Evolutionary conservation across 305 asterid genomes (phyloP).

Genomic region (Lippia alba): DNA sequence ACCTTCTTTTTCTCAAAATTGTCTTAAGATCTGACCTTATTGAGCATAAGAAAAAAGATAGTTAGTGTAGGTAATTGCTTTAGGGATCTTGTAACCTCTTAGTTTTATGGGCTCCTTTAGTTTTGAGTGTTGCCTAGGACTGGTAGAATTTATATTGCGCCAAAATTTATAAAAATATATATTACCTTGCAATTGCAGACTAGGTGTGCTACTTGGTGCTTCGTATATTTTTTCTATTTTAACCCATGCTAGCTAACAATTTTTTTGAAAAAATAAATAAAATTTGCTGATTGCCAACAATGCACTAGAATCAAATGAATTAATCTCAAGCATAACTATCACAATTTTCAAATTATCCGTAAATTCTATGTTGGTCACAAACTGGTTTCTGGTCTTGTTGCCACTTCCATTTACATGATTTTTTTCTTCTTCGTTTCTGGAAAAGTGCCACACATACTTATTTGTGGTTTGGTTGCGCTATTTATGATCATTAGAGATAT

Average conservation of each 20-base stretch:
- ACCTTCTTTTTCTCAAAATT: conserved; percentile 14
- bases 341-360: neutral
- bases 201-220: conserved; percentile 12
- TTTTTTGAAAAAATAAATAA: neutral
- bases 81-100: conserved; percentile 13
- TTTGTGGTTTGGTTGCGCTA: conserved; percentile 19
- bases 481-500: conserved; percentile 18
- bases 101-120: neutral
- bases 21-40: neutral
- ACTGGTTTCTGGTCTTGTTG: neutral
- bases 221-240: conserved; percentile 11
- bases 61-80: conserved; percentile 15
- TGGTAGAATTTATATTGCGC: neutral
- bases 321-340: neutral
- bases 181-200: conserved; percentile 19
- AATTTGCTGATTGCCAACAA: conserved; percentile 13
- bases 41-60: conserved; percentile 1
- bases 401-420: neutral
- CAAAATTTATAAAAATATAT: conserved; percentile 11
- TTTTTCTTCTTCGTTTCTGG: neutral
- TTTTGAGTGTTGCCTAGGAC: conserved; percentile 1
- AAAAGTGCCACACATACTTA: neutral
- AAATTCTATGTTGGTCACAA: neutral
- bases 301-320: neutral
- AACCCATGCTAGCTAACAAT: neutral